Base-by-base conservation (phyloP, 2,329 filamentous ascomycete genomes). In the Microsporum ferrugineum region DNA sequence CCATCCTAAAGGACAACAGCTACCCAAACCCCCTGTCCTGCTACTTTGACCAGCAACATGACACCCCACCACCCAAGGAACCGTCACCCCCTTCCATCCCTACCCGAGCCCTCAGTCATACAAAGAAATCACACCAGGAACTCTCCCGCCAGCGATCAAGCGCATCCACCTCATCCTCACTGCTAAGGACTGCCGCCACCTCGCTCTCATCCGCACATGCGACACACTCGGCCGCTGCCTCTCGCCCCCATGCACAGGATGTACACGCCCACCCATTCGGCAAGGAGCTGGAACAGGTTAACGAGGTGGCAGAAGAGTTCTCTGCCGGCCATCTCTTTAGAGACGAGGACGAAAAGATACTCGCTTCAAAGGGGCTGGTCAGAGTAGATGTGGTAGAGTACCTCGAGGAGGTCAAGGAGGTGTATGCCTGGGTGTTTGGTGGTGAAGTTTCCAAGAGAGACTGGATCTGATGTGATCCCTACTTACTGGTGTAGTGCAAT, bases 251-350 rank as follows among this genome's bases (percentile, higher is more conserved):
- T n/a, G 23, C 34, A 29, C 68, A 71, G 39, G 75, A 77, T n/a
- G 69, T 73, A 49, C 75, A 75, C 65, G 67, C 70, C 71, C 84
- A 94, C 72, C 92, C 92, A 0, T 97, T 97, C 69, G 89, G 89
- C 59, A 86, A 87, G 58, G 94, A 99, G 75, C 79, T 97, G 59
- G 90, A 89, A 61, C 88, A 97, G 75, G 89, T 97, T 29, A 90
- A 91, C 59, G 94, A 97, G 75, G 82, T 96, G 14, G 92, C 88
- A 0, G 94, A 97, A 75, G 91, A 96, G 74, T 92, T 90, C 67
- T 84, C 85, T 47, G 80, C 84, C 34, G 80, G 82, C 17, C 71
- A 80, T 64, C 71, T 82, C n/a, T 78, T 84, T 53, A 76, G 86
- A 43, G 87, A 91, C 51, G 88, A 89, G 60, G 90, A 95, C 72